Conservation (phyloP, 805 yeast species). For the Saturnispora sekii region DNA sequence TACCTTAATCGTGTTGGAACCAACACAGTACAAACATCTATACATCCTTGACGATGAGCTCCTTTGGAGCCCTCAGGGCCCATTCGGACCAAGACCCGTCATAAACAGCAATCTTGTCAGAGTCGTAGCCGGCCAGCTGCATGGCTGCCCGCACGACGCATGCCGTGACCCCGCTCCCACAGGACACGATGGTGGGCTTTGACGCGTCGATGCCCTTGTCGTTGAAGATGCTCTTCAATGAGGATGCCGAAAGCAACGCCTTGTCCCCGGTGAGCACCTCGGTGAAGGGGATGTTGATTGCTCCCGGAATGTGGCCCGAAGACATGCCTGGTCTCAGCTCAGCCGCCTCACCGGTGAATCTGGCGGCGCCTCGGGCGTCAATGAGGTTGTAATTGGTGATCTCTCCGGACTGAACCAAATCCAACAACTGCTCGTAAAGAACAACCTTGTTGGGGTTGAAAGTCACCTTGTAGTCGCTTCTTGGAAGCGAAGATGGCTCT, state of each 20-base stretch:
- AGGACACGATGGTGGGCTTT: slow-evolving; percentile 74
- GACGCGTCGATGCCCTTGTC: slow-evolving; percentile 30
- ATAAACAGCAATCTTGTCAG: slow-evolving; percentile 44
- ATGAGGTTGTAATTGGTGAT: slow-evolving; percentile 43
- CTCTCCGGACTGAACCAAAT: slow-evolving; percentile 41
- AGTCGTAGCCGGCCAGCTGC: slow-evolving; percentile 39
- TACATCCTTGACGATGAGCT: slow-evolving; percentile 37
- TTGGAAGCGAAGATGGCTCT: slow-evolving; percentile 17
- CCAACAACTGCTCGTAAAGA: slow-evolving; percentile 54
- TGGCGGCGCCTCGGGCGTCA: slow-evolving; percentile 72
- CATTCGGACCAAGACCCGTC: slow-evolving; percentile 92
- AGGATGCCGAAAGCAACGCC: slow-evolving; percentile 38
- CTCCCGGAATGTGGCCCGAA: slow-evolving; percentile 84
- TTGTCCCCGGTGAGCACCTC: slow-evolving; percentile 45
- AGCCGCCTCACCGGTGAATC: slow-evolving; percentile 72
- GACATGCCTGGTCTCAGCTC: slow-evolving; percentile 87
- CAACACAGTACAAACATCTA: neutral
- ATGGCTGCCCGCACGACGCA: slow-evolving; percentile 74
- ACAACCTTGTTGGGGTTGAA: slow-evolving; percentile 44
- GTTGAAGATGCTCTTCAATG: slow-evolving; percentile 38
- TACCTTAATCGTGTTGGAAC: too few species aligned
- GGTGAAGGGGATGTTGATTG: slow-evolving; percentile 66
- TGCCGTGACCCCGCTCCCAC: slow-evolving; percentile 97
- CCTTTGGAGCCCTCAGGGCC: slow-evolving; percentile 64
- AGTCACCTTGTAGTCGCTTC: slow-evolving; percentile 27